Conservation (phyloP, 495 filamentous ascomycete species). For the Penicillium goetzii region DNA sequence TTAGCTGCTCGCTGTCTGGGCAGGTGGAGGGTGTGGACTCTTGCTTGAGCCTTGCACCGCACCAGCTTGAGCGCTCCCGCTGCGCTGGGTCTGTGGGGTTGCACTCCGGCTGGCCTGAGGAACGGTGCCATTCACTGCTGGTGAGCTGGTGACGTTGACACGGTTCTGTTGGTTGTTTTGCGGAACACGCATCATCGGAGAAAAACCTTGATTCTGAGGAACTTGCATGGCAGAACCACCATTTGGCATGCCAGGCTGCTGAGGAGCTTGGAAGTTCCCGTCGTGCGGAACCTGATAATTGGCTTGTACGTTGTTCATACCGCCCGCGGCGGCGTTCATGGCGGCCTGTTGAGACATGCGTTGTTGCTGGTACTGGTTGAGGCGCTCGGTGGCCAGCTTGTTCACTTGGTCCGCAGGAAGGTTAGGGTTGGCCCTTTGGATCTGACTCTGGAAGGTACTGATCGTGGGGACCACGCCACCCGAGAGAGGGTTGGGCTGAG, state of each 20-base stretch:
- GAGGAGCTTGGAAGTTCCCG: conserved; percentile 42
- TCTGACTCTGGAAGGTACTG: conserved; percentile 53
- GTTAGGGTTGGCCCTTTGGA: conserved; percentile 58
- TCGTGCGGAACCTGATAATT: conserved; percentile 51
- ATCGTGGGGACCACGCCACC: conserved; percentile 59
- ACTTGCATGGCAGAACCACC: conserved; percentile 46
- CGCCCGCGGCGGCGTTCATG: conserved; percentile 69
- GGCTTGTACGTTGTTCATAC: conserved; percentile 42
- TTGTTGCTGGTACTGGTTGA: conserved; percentile 58
- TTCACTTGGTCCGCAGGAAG: conserved; percentile 61
- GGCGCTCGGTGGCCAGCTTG: conserved; percentile 62
- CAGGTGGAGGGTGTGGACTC: conserved; percentile 50
- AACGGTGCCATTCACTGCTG: conserved; percentile 45
- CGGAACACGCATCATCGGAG: conserved; percentile 72
- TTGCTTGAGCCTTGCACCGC: conserved; percentile 43
- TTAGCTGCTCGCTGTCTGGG: conserved; percentile 46
- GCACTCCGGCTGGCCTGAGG: conserved; percentile 50
- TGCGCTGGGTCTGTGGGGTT: conserved; percentile 56
- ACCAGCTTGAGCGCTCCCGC: conserved; percentile 47
- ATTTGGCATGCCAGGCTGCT: conserved; percentile 37
- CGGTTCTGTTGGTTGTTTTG: conserved; percentile 56
- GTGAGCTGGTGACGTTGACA: conserved; percentile 43
- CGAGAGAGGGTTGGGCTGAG: conserved; percentile 54
- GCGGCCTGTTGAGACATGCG: conserved; percentile 59
- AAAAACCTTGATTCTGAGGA: conserved; percentile 67